phyloP scores from a whole-genome alignment of 495 filamentous ascomycete genomes.

The Podospora australis region DNA sequence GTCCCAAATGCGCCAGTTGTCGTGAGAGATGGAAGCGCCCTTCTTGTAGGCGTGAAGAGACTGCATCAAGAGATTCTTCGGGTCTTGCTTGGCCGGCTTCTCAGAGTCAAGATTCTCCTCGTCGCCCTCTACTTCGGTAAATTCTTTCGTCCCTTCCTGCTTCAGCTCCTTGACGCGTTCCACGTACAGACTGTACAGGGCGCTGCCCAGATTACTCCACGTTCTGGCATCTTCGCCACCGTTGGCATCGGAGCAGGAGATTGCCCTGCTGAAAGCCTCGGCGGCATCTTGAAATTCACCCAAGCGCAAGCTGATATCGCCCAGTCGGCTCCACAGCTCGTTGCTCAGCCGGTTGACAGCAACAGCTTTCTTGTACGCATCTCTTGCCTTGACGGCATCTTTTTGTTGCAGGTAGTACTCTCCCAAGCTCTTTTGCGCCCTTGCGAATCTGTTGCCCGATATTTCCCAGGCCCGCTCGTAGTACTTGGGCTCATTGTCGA shows the following conservation, averaged over 20 bases:
- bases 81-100: conserved; percentile 25
- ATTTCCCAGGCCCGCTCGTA: conserved; percentile 89
- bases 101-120: conserved; percentile 1
- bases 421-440: conserved; percentile 82
- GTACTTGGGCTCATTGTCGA: conserved; percentile 63
- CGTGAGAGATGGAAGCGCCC: conserved; percentile 71
- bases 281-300: conserved; percentile 71
- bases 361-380: conserved; percentile 70
- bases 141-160: conserved; percentile 21
- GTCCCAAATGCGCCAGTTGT: conserved; percentile 88
- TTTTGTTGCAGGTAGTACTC: conserved; percentile 61
- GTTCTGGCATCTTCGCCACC: conserved; percentile 87
- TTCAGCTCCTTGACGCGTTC: conserved; percentile 37
- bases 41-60: conserved; percentile 78
- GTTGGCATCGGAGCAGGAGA: conserved; percentile 49
- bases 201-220: conserved; percentile 90
- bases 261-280: conserved; percentile 74
- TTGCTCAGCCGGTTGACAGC: conserved; percentile 74
- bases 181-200: conserved; percentile 48
- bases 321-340: conserved; percentile 80
- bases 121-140: conserved; percentile 12
- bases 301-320: conserved; percentile 76
- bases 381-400: conserved; percentile 61
- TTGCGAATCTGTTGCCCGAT: conserved; percentile 69
- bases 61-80: conserved; percentile 58